These are phyloP conservation scores for Vitis rotundifolia DNA, from an alignment of 164 flowering plant genomes.

Conservation along the genomic window DNA sequence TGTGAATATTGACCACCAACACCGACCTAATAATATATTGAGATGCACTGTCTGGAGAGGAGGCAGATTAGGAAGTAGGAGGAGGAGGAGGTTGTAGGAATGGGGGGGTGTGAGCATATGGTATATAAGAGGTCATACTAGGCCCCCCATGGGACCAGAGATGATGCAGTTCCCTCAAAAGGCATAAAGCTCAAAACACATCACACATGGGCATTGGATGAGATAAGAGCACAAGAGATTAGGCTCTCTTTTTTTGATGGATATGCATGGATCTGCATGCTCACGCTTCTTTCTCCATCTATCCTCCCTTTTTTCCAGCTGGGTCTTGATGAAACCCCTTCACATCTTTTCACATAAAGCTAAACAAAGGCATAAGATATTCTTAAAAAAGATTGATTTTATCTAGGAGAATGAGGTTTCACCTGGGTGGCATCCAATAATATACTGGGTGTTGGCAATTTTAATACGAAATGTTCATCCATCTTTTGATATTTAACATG, in stretches of 20 bases:
- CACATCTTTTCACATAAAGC: constrained; percentile 25
- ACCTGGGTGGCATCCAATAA: no score
- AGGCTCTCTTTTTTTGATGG: background rate
- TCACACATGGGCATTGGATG: background rate
- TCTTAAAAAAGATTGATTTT: background rate
- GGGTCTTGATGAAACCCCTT: constrained; percentile 13
- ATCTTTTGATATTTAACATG: no score
- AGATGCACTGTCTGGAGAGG: no score
- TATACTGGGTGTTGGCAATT: no score
- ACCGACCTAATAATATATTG: no score
- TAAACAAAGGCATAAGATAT: background rate
- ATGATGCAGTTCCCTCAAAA: constrained; percentile 1
- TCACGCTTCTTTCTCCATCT: background rate
- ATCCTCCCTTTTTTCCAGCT: constrained; percentile 6
- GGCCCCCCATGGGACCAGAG: constrained; percentile 2
- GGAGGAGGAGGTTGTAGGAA: no score
- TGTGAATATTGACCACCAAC: no score
- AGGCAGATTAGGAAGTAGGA: no score
- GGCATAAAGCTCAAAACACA: background rate
- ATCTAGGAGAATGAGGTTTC: background rate
- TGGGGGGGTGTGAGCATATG: no score
- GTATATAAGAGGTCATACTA: no score
- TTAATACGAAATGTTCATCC: no score
- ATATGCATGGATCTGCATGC: constrained; percentile 10
- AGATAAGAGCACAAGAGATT: background rate